Evolutionary conservation across 2,329 filamentous ascomycete genomes (phyloP), one percentile per base, ranked within the genome.

Genomic region (Coccinonectria pachysandricola): DNA sequence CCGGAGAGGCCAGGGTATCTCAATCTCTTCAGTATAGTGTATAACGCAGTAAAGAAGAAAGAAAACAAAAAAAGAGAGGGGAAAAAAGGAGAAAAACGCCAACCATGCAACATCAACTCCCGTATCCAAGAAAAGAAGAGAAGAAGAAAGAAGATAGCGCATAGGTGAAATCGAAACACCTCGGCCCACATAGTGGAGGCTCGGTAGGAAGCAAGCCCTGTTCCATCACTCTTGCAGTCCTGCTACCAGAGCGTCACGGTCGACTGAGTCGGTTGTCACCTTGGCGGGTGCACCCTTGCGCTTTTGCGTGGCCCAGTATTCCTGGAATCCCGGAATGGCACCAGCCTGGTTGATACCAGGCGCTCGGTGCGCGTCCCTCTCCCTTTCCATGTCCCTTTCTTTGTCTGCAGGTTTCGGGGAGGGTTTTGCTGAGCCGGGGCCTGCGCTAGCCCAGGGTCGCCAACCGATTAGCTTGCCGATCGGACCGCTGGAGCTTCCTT

Each of bases 281-380:
- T 66, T 67, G 18, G 65, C 62, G 3, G 71, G 67, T 2, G 70
- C 58, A 18, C 52, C 62, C 51, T 56, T 69, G 45, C 52, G 70
- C 52, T 56, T 69, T 45, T 54, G 59, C 1, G 60, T 54, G 3
- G 60, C 56, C 52, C 64, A 62, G 39, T 68, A 72, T 29, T 70
- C 62, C 14, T 72, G 64, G 37, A 88, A 79, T 0, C 83, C 82
- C 1, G 79, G 72, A 21, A 91, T 78, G 0, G 73, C 65, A 0
- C 83, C 83, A 2, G 71, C 66, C 48, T 88, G 83, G 44, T 91
- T 91, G 47, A 91, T 84, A 0, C 83, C 83, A 2, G 80, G 71
- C 4, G 69, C 56, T 21, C 82, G 64, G 21, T 59, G 60, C 17
- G 56, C 27, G 8, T 57, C 53, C 29, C 50, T 50, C 15, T 57